Evolutionary conservation across 495 filamentous ascomycete species (phyloP), one percentile per base, ranked within the genome.

Genomic region (Bryoglossum gracile): DNA sequence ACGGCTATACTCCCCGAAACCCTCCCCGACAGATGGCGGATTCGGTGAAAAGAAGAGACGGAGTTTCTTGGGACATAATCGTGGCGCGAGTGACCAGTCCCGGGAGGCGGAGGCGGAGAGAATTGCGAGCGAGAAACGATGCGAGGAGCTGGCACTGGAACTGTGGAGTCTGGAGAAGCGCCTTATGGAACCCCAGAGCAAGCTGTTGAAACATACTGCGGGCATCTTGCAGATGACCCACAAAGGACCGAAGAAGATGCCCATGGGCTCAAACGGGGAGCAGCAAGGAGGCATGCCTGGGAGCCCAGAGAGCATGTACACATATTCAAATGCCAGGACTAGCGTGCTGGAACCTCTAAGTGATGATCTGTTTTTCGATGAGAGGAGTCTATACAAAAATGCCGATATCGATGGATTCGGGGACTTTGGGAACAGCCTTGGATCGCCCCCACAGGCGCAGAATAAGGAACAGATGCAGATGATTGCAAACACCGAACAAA

Each of bases 161-260:
- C 65, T 97, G 23, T 89, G 82, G 75, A 69, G 71, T 33, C 65
- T 94, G 45, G 86, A 95, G 61, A 81, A 82, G 50, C 72, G 84
- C 42, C 66, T 77, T 25, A 79, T 87, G 58, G 78, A 82, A 35
- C 76, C 87, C 13, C 82, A 91, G 43, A 77, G 68, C 50, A 73
- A 78, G 35, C 64, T 96, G 46, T 64, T 96, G n/a, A 78, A 89
- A 60, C 92, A 98, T 63, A 95, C 89, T 0, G 89, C 92, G 23
- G 92, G 84, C 28, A 84, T 97, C 23, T 65, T 96, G 54, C 87
- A 94, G 58, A 75, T 92, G 72, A 89, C 87, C 13, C 89, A 96
- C 60, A 81, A 82, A 53, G 76, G 77, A 8, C 65, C 72, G 13
- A 74, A 66, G 46, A 51, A 35, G 25, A 44, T 23, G 16, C 21